phyloP scores from a whole-genome alignment of 2,329 filamentous ascomycete species.

The Botrytis elliptica region DNA sequence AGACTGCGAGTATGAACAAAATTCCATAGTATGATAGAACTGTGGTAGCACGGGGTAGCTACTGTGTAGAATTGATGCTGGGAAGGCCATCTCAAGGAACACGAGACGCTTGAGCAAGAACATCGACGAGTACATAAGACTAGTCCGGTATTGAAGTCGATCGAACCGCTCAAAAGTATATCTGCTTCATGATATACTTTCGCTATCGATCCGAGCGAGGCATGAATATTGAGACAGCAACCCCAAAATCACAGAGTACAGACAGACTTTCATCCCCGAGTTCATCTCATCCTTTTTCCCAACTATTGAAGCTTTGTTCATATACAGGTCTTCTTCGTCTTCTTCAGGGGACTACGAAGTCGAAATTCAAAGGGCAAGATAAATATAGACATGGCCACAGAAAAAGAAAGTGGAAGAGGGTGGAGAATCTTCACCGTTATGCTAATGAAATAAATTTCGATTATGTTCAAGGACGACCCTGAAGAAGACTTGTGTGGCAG shows the following conservation, averaged over 20 bases:
- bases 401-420: slow-evolving; percentile 7
- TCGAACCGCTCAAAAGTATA: background rate
- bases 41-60: background rate
- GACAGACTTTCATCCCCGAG: background rate
- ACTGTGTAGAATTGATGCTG: background rate
- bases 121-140: background rate
- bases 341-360: background rate
- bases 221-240: background rate
- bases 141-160: background rate
- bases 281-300: slow-evolving; percentile 18
- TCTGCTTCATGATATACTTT: slow-evolving; percentile 1
- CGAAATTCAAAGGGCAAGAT: background rate
- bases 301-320: slow-evolving; percentile 19
- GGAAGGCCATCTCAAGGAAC: background rate
- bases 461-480: slow-evolving; percentile 5
- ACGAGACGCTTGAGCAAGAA: background rate
- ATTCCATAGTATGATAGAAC: background rate
- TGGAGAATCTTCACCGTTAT: slow-evolving; percentile 13
- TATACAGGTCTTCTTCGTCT: background rate
- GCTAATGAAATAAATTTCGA: background rate
- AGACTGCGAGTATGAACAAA: background rate
- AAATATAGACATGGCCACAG: slow-evolving; percentile 16
- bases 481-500: background rate
- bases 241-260: background rate
- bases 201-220: background rate